phyloP scores from a whole-genome alignment of 2,329 filamentous ascomycete species.

The Hymenotorrendiella dingleyae region DNA sequence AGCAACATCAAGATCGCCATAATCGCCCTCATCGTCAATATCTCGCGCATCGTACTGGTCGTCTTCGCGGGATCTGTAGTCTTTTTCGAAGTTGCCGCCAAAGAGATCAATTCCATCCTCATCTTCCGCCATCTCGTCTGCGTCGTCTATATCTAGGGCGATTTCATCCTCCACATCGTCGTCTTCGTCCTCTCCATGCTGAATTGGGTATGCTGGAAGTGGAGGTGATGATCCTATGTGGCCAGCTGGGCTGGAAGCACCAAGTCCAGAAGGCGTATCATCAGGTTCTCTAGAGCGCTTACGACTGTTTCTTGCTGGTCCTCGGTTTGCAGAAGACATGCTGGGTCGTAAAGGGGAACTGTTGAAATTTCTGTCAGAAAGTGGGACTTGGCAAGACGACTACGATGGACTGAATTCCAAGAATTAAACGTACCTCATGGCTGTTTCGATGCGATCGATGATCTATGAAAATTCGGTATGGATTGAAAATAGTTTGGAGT shows the following conservation, averaged over 20 bases:
- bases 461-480: background rate
- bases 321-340: slow-evolving; percentile 79
- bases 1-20: slow-evolving; percentile 61
- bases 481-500: background rate
- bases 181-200: slow-evolving; percentile 58
- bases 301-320: slow-evolving; percentile 47
- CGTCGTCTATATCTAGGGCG: slow-evolving; percentile 68
- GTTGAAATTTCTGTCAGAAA: slow-evolving; percentile 28
- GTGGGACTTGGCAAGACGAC: no score
- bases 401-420: slow-evolving; percentile 1
- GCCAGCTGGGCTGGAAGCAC: slow-evolving; percentile 47
- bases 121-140: slow-evolving; percentile 77
- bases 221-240: slow-evolving; percentile 60
- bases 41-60: slow-evolving; percentile 66
- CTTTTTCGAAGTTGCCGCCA: slow-evolving; percentile 64
- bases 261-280: slow-evolving; percentile 48
- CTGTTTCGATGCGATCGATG: background rate
- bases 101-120: slow-evolving; percentile 77
- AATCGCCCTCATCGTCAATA: slow-evolving; percentile 74
- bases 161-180: slow-evolving; percentile 69
- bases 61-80: slow-evolving; percentile 62
- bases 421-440: slow-evolving; percentile 31
- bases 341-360: slow-evolving; percentile 80
- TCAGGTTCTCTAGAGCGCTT: slow-evolving; percentile 63
- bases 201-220: slow-evolving; percentile 55